Conservation (phyloP, 2,329 filamentous ascomycete species). For the Clonostachys rhizophaga region DNA sequence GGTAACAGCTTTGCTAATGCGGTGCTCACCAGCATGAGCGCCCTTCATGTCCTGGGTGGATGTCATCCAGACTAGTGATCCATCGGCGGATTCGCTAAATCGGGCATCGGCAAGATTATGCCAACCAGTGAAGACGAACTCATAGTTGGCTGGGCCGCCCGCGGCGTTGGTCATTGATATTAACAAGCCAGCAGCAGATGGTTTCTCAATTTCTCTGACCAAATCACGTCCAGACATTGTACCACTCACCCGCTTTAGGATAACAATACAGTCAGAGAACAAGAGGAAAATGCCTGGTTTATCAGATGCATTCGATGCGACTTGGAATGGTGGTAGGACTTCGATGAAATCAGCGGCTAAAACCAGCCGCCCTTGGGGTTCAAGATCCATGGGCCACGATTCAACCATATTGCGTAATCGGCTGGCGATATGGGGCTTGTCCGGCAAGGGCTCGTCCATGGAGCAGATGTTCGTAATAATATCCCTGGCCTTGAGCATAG, state of each 20-base stretch:
- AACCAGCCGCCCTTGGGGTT: constrained; percentile 74
- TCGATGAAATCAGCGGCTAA: constrained; percentile 78
- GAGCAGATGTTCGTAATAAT: constrained; percentile 96
- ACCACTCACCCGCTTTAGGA: constrained; percentile 66
- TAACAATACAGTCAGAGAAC: constrained; percentile 76
- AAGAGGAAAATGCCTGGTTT: constrained; percentile 71
- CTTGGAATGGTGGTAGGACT: constrained; percentile 65
- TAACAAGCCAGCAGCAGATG: constrained; percentile 58
- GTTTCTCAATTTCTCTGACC: constrained; percentile 80
- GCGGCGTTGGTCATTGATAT: constrained; percentile 60
- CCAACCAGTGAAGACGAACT: constrained; percentile 73
- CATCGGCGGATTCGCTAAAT: constrained; percentile 66
- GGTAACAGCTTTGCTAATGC: constrained; percentile 42
- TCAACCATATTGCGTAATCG: constrained; percentile 73
- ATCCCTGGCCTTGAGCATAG: constrained; percentile 83
- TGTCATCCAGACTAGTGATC: constrained; percentile 63
- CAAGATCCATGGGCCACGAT: constrained; percentile 68
- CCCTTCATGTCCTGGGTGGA: constrained; percentile 58
- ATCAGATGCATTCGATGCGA: constrained; percentile 33
- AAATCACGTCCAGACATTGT: constrained; percentile 70
- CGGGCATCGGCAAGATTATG: constrained; percentile 65
- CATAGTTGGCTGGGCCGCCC: constrained; percentile 57
- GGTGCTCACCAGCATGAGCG: constrained; percentile 36
- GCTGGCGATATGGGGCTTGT: constrained; percentile 69
- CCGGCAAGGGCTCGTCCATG: constrained; percentile 67